Conservation (phyloP, 257 asterid genomes). For the Thymus mandschuricus region DNA sequence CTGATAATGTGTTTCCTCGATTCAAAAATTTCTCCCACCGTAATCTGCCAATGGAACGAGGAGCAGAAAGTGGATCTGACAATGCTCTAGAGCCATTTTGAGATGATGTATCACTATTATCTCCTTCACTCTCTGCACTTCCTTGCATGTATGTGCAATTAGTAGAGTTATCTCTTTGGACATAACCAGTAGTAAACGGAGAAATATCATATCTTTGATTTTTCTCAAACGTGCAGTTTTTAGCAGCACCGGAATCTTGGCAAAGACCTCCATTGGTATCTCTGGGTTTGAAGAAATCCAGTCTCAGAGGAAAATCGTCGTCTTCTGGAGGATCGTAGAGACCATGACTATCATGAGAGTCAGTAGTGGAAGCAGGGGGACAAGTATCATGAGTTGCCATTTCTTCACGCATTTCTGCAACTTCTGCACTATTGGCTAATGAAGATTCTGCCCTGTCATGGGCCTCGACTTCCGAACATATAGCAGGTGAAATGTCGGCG, state of each 20-base stretch:
- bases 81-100: too few relatives aligned
- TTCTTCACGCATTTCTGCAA: constrained; percentile 34
- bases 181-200: too few relatives aligned
- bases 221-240: constrained; percentile 25
- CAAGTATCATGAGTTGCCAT: constrained; percentile 35
- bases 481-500: constrained; percentile 34
- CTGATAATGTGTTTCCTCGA: too few relatives aligned
- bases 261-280: neutral
- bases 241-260: constrained; percentile 31
- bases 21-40: too few relatives aligned
- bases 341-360: constrained; percentile 24
- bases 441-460: constrained; percentile 31
- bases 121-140: too few relatives aligned
- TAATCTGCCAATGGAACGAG: too few relatives aligned
- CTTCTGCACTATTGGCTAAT: constrained; percentile 27
- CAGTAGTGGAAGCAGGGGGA: constrained; percentile 4
- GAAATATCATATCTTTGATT: constrained; percentile 4
- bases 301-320: constrained; percentile 27
- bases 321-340: constrained; percentile 31
- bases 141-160: too few relatives aligned
- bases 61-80: too few relatives aligned
- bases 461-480: constrained; percentile 27
- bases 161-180: too few relatives aligned
- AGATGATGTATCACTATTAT: too few relatives aligned
- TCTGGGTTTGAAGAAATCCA: constrained; percentile 5